Evolutionary conservation across 352 stramenopile genomes (phyloP), one percentile per base, ranked within the genome.

Genomic region (Thraustochytrium striatum): DNA sequence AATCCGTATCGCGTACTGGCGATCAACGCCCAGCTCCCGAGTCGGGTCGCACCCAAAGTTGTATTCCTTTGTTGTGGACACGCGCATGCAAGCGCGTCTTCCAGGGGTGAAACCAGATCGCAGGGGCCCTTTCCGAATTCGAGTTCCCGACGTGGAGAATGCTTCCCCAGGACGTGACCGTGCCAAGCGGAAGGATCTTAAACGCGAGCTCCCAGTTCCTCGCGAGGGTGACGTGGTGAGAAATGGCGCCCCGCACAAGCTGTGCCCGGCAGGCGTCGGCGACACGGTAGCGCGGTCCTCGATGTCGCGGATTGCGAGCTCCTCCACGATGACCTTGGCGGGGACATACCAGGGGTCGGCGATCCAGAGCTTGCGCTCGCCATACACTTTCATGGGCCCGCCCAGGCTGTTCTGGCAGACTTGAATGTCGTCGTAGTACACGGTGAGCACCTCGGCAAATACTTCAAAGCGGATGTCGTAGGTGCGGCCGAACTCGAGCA

Each of bases 401-500:
- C 32, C 50, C 13, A 70, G 35, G 21, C 53, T 61, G 13, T 41
- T 16, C 21, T 65, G 8, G 52, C 65, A 75, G 30, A 61, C 65
- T 9, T 5, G 8, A 5, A 21, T n/a, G 28, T 28, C 65, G 36
- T 75, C 65, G 52, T 43, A 39, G 0, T 39, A 25, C n/a, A 75
- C 65, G 5, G 19, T 28, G n/a, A 75, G 65, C 32, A 32, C 32
- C 11, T 62, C 28, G 0, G 8, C 50, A 5, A 72, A 5, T 30
- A 75, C 41, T n/a, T 75, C 65, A 28, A 75, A 19, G 19, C 65
- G 65, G 3, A 75, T 43, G 8, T 70, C 33, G 25, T 75, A 75
- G 13, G 61, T 38, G 13, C 39, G 65, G 0, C 65, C 65, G 9
- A 75, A 28, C 65, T 75, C 65, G 21, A 75, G 52, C 9, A 33